These are phyloP conservation scores for Epichloe bromicola DNA, from an alignment of 2,329 filamentous ascomycete genomes.

Conservation along the genomic window DNA sequence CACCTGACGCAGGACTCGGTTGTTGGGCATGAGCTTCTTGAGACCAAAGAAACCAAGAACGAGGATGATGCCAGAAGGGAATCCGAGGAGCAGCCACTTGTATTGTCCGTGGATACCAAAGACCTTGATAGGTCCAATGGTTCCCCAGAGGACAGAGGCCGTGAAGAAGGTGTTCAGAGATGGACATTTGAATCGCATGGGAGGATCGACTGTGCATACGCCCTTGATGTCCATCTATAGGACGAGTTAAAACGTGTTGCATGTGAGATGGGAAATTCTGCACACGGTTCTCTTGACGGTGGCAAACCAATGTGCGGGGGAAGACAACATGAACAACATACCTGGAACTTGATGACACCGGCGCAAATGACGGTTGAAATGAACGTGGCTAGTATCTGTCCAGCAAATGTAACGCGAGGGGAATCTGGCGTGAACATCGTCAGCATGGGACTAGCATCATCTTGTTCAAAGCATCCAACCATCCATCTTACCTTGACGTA, in stretches of 20 bases:
- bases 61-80: slow-evolving; percentile 24
- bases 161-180: slow-evolving; percentile 26
- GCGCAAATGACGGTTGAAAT: slow-evolving; percentile 21
- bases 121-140: slow-evolving; percentile 24
- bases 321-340: slow-evolving; percentile 4
- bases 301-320: too few species aligned
- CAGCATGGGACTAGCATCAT: too few species aligned
- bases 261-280: too few species aligned
- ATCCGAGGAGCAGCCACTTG: slow-evolving; percentile 25
- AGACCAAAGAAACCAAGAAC: slow-evolving; percentile 24
- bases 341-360: slow-evolving; percentile 25
- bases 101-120: slow-evolving; percentile 24
- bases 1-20: slow-evolving; percentile 22
- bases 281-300: too few species aligned
- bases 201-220: slow-evolving; percentile 24
- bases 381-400: slow-evolving; percentile 22
- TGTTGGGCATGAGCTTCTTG: slow-evolving; percentile 20
- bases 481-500: slow-evolving; percentile 27
- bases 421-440: slow-evolving; percentile 11
- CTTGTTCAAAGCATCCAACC: not conserved
- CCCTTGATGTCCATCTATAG: slow-evolving; percentile 17
- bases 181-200: slow-evolving; percentile 24
- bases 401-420: slow-evolving; percentile 23
- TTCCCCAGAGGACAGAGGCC: slow-evolving; percentile 28
- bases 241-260: too few species aligned